Base-by-base conservation (phyloP, 2,329 filamentous ascomycete species). In the Aspergillaceae sp. region DNA sequence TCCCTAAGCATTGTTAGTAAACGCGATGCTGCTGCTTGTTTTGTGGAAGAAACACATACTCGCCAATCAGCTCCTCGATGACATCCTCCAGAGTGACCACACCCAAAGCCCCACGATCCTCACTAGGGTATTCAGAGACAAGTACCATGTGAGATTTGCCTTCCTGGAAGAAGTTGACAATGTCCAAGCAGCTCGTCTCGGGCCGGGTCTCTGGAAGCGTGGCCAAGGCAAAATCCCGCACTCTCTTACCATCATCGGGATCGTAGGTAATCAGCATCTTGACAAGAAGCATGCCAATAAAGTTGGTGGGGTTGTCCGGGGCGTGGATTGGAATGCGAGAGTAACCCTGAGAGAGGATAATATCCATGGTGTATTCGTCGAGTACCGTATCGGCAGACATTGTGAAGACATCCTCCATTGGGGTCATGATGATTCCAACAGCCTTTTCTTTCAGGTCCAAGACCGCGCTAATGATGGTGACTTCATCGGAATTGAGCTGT, bases 211-310 rank as follows among this genome's bases (percentile, higher is more conserved):
- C 92, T 1, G 94, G 92, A 5, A 98, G 79, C 0, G 92, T 96
- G 9, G 92, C 92, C 43, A 98, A 75, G 5, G 89, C 83, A 62
- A 98, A 96, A 51, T 97, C 91, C 50, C 84, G 79, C 33, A 98
- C 92, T 19, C 81, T 81, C 60, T 86, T 87, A 61, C 79, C 80
- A 61, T 98, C 92, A 66, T 98, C 92, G 0, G 92, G 92, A 55
- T 98, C 92, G 64, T 98, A 98, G 0, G 92, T 97, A 60, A 98
- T 98, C 50, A 98, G 79, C 61, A 97, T 97, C 74, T 98, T 98
- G 65, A 98, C 92, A 7, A 98, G 74, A 5, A 98, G 79, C 91
- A 98, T 98, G 52, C 92, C 92, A 29, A 97, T 84, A 67, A 96
- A 98, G 64, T 98, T 91, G 47, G 80, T 79, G 1, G 79, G 74